Evolutionary conservation across 768 basidiomycete species (phyloP).

Genomic region (Psilocybe cyanescens): DNA sequence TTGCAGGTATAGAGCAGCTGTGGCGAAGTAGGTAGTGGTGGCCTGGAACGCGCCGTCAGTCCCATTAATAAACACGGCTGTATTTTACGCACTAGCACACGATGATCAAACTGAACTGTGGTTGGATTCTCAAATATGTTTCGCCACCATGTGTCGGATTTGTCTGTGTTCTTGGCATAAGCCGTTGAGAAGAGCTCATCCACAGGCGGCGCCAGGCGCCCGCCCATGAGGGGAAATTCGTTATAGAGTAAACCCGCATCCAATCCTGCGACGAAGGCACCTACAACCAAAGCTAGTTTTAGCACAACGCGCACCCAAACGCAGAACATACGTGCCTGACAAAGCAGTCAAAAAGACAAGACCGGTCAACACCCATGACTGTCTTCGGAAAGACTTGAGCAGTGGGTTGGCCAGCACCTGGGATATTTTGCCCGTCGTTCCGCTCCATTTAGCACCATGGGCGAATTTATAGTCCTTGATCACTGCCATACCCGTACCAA

Average conservation of each 20-base stretch:
- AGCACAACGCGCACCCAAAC: background rate
- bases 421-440: constrained; percentile 47
- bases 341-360: constrained; percentile 91
- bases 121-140: constrained; percentile 98
- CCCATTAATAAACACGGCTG: background rate
- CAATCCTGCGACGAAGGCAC: constrained; percentile 97
- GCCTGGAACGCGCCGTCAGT: constrained; percentile 52
- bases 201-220: constrained; percentile 75
- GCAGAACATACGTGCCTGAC: constrained; percentile 62
- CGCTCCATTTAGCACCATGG: constrained; percentile 60
- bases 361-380: constrained; percentile 65
- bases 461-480: constrained; percentile 82
- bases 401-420: constrained; percentile 56
- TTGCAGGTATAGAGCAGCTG: constrained; percentile 63
- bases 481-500: constrained; percentile 74
- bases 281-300: constrained; percentile 39
- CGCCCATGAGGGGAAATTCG: constrained; percentile 97
- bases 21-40: constrained; percentile 78
- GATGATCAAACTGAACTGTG: constrained; percentile 97
- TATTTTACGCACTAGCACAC: constrained; percentile 72
- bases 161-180: constrained; percentile 73
- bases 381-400: constrained; percentile 60
- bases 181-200: constrained; percentile 79
- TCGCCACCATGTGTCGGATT: constrained; percentile 90
- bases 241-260: constrained; percentile 98